Evolutionary conservation across 2,329 filamentous ascomycete species (phyloP).

Genomic region (Talaromyces sp.): DNA sequence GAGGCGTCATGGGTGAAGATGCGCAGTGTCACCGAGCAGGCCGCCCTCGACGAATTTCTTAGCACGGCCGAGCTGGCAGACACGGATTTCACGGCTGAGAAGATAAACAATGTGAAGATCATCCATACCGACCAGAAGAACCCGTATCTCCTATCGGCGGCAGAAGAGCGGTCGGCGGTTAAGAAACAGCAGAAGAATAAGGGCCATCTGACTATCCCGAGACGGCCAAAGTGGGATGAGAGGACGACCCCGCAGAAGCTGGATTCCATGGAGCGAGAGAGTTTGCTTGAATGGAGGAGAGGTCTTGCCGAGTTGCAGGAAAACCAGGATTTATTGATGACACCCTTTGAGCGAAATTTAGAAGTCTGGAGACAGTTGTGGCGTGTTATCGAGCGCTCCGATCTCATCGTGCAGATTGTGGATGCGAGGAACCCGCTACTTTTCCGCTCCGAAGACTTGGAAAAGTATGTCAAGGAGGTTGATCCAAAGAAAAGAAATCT

Average conservation of each 20-base stretch:
- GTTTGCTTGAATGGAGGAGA: slow-evolving; percentile 80
- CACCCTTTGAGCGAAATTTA: slow-evolving; percentile 92
- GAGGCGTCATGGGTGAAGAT: slow-evolving; percentile 98
- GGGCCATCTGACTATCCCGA: slow-evolving; percentile 75
- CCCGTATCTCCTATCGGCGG: slow-evolving; percentile 79
- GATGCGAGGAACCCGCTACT: slow-evolving; percentile 91
- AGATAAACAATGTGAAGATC: slow-evolving; percentile 98
- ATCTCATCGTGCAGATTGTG: slow-evolving; percentile 95
- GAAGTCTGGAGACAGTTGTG: slow-evolving; percentile 98
- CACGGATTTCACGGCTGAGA: slow-evolving; percentile 97
- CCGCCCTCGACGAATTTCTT: slow-evolving; percentile 91
- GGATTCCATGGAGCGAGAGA: slow-evolving; percentile 71
- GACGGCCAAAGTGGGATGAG: slow-evolving; percentile 83
- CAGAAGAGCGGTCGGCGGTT: slow-evolving; percentile 72
- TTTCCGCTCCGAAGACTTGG: slow-evolving; percentile 90
- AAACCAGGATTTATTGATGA: slow-evolving; percentile 91
- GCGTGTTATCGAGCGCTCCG: slow-evolving; percentile 95
- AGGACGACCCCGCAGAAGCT: slow-evolving; percentile 78
- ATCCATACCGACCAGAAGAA: slow-evolving; percentile 96
- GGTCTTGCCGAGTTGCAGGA: slow-evolving; percentile 90
- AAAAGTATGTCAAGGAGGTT: slow-evolving; percentile 90
- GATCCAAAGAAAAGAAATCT: slow-evolving; percentile 84
- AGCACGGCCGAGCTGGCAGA: slow-evolving; percentile 94
- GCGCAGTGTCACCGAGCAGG: slow-evolving; percentile 97
- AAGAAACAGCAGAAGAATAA: slow-evolving; percentile 80